Conservation (phyloP, 768 basidiomycete species). For the Polyporus arcularius region DNA sequence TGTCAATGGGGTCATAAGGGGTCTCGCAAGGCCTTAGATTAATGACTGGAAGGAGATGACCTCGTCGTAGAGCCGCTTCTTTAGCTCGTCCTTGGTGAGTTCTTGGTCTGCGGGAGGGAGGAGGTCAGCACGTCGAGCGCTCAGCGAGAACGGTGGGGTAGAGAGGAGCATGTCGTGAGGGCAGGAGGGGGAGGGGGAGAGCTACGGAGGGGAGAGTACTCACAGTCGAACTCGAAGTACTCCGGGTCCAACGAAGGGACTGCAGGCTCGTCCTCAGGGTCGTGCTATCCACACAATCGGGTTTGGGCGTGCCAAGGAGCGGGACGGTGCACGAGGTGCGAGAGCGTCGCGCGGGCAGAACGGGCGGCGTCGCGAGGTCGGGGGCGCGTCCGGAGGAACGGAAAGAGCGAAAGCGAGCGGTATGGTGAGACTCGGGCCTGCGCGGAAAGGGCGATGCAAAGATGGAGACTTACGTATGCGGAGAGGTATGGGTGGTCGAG, state of each 20-base stretch:
- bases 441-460: not conserved
- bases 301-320: not conserved
- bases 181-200: too few species aligned
- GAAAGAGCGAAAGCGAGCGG: not conserved
- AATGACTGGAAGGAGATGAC: conserved; percentile 73
- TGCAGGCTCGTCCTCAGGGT: conserved; percentile 86
- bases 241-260: conserved; percentile 78
- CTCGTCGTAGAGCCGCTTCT: conserved; percentile 81
- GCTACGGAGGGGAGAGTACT: conserved; percentile 35
- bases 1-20: conserved; percentile 12
- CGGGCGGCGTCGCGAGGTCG: not conserved
- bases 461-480: conserved; percentile 57
- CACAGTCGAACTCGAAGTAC: conserved; percentile 91
- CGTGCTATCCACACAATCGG: conserved; percentile 50
- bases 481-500: conserved; percentile 81
- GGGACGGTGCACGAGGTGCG: not conserved
- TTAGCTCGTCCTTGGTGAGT: conserved; percentile 76
- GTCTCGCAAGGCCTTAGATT: conserved; percentile 40
- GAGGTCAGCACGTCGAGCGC: not conserved
- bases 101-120: conserved; percentile 45
- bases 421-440: not conserved
- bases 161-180: too few species aligned
- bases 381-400: not conserved
- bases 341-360: not conserved
- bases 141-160: too few species aligned